Evolutionary conservation across 768 basidiomycete genomes (phyloP).

Genomic region (Cystobasidium onofrii): DNA sequence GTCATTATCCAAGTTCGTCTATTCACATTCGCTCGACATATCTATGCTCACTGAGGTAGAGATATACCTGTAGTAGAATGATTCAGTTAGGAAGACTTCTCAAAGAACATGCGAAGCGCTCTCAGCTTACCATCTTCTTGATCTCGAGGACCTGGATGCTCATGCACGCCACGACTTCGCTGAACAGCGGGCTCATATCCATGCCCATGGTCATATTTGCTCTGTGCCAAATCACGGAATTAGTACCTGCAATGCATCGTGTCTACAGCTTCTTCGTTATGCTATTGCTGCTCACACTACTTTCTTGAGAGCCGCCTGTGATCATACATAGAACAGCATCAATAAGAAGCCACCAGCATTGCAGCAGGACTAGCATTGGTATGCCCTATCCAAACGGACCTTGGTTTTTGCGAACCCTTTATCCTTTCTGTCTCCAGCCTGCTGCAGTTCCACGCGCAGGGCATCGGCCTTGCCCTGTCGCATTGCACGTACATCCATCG

Average conservation of each 20-base stretch:
- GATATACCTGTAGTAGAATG: slow-evolving; percentile 20
- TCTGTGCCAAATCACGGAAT: not conserved
- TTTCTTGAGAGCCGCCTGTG: slow-evolving; percentile 15
- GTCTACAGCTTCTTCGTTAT: not conserved
- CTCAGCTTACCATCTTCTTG: slow-evolving; percentile 63
- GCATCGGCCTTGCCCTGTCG: slow-evolving; percentile 76
- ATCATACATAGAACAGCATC: not conserved
- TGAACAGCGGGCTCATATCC: slow-evolving; percentile 70
- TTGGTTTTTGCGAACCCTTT: slow-evolving; percentile 91
- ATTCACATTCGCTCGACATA: not conserved
- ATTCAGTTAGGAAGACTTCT: not conserved
- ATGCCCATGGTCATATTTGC: slow-evolving; percentile 99
- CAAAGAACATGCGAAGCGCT: not conserved
- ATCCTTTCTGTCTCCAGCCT: slow-evolving; percentile 83
- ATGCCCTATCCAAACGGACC: slow-evolving; percentile 60
- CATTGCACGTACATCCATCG: too few species aligned
- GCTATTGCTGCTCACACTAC: slow-evolving; percentile 12
- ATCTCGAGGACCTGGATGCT: slow-evolving; percentile 92
- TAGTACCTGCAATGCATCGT: not conserved
- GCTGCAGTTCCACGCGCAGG: slow-evolving; percentile 38
- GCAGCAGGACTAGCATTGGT: slow-evolving; percentile 67
- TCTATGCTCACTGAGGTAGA: slow-evolving; percentile 19
- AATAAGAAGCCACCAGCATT: not conserved
- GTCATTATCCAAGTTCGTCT: not conserved
- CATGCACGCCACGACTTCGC: slow-evolving; percentile 89